Evolutionary conservation across 768 basidiomycete species (phyloP).

Genomic region (Termitomyces sp.): DNA sequence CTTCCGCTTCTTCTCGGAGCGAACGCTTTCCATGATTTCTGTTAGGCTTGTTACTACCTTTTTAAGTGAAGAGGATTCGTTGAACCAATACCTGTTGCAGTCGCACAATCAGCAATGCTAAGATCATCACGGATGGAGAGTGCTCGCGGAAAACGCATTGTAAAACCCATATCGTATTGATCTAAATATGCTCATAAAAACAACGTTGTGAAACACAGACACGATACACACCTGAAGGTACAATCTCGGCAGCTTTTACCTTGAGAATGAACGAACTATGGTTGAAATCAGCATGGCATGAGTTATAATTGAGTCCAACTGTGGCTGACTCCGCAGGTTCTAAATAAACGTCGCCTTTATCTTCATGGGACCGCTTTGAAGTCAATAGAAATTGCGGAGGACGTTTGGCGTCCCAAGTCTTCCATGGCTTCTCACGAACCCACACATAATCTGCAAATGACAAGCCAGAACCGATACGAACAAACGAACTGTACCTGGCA

Average conservation of each 20-base stretch:
- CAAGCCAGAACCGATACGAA: conserved; percentile 87
- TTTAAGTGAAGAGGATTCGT: not conserved
- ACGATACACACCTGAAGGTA: conserved; percentile 53
- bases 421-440: conserved; percentile 82
- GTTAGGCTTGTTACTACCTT: not conserved
- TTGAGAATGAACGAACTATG: conserved; percentile 87
- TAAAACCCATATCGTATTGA: conserved; percentile 79
- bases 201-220: not conserved
- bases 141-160: conserved; percentile 93
- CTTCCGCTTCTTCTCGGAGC: conserved; percentile 68
- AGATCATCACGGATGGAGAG: conserved; percentile 77
- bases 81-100: conserved; percentile 46
- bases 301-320: not conserved
- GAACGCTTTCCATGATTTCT: conserved; percentile 60
- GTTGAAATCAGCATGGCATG: not conserved
- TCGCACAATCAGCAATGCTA: conserved; percentile 65
- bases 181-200: conserved; percentile 37
- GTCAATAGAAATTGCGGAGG: conserved; percentile 69
- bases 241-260: conserved; percentile 92
- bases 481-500: conserved; percentile 77
- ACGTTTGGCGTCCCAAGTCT: conserved; percentile 65
- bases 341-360: conserved; percentile 88
- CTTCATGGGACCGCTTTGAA: conserved; percentile 58
- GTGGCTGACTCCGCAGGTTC: conserved; percentile 76
- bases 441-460: conserved; percentile 82